Percentiles rank a stretch among this genome's conserved stretches.
Conservation (phyloP, 192 early-diverging fungal species). For the Thoreauomyces humboldtii region DNA sequence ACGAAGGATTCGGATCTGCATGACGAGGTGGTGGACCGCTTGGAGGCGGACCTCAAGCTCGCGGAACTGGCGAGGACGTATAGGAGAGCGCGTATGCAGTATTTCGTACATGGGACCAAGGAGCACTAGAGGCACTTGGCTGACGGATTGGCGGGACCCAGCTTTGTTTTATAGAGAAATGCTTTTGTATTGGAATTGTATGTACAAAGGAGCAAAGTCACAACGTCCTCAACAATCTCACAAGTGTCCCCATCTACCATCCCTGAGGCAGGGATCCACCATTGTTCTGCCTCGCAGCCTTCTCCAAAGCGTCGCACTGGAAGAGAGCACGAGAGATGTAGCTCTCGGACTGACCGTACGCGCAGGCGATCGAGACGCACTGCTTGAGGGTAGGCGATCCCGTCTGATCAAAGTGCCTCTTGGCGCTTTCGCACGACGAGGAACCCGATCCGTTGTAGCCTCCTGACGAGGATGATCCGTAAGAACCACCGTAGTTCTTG, state of each 20-base stretch:
- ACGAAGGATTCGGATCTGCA: slow-evolving; percentile 37
- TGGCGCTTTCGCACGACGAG: no score
- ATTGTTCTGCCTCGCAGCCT: slow-evolving; percentile 21
- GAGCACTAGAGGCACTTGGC: background rate
- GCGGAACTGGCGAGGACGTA: slow-evolving; percentile 41
- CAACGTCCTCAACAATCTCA: no score
- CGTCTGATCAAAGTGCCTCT: slow-evolving; percentile 15
- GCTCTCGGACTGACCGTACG: slow-evolving; percentile 1
- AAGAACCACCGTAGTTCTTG: background rate
- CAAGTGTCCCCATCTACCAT: no score
- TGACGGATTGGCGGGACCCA: background rate
- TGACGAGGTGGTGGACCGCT: slow-evolving; percentile 42
- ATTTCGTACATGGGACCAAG: slow-evolving; percentile 28
- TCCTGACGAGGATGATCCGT: background rate
- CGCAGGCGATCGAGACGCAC: slow-evolving; percentile 27
- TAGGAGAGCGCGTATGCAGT: slow-evolving; percentile 40
- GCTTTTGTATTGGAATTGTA: no score
- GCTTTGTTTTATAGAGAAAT: no score
- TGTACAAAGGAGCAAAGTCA: no score
- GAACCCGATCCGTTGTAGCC: no score
- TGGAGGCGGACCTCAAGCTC: slow-evolving; percentile 40
- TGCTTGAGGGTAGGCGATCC: slow-evolving; percentile 25
- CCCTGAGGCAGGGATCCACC: slow-evolving; percentile 16
- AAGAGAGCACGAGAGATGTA: slow-evolving; percentile 15
- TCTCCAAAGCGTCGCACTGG: slow-evolving; percentile 23